Evolutionary conservation across 2,329 filamentous ascomycete species (phyloP), one percentile per base, ranked within the genome.

Genomic region (Paecilomyces dactylethromorphus): DNA sequence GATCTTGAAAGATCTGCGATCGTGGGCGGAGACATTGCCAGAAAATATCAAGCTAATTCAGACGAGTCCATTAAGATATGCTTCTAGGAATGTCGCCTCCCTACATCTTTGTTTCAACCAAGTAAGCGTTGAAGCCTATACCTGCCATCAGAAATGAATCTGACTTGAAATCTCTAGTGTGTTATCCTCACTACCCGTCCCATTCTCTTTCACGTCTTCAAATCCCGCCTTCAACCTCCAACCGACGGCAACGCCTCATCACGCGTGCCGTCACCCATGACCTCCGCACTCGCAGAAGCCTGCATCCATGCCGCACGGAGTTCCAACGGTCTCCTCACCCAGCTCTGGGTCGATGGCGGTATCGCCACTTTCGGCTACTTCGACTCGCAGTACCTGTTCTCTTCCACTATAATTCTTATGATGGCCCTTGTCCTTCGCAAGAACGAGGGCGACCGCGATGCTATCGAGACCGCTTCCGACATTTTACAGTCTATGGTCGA

Each of bases 291-390:
- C 35, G 58, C 60, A 24, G 60, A 62, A 21, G 60, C 60, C 6
- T 62, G 60, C 53, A 59, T 62, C n/a, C 60, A 62, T 21, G 60
- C 60, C 1, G 58, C 58, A 15, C 60, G 60, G 29, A 62, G 63
- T 50, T 59, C 58, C 32, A 58, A 58, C 49, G 54, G 55, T 10
- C 62, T 67, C 8, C 61, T 64, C 8, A 60, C 61, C 10, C 64
- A 63, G 11, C 56, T 66, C 24, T 65, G 64, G 64, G 60, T 55
- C 10, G 64, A 66, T 39, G 58, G 58, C 6, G 58, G 57, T 21
- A 58, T 60, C 56, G 50, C 58, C 31, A 62, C 58, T 5, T 61
- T 63, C 45, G 54, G 60, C 49, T 59, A 63, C 56, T 51, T 64
- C 56, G 56, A 62, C 24, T 55, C 60, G 4, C 58, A 62, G 26